Evolutionary conservation across 352 stramenopile genomes (phyloP).

Genomic region (Globisporangium sylvaticum): DNA sequence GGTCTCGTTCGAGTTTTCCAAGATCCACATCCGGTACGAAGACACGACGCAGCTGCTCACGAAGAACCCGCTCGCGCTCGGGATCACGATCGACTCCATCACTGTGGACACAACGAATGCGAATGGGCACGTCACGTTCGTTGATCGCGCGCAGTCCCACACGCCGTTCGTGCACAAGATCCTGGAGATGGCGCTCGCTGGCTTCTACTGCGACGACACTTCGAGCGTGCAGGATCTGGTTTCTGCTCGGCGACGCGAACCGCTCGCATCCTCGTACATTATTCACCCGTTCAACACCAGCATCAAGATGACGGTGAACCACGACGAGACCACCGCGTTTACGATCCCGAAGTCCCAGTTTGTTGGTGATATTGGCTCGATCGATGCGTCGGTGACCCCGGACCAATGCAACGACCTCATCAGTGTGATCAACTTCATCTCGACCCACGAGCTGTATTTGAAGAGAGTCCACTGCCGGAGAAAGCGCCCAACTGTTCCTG

Average conservation of each 20-base stretch:
- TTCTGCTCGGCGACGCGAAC: slow-evolving; percentile 20
- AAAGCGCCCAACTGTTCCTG: slow-evolving; percentile 46
- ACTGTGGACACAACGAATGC: slow-evolving; percentile 70
- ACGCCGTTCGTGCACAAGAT: slow-evolving; percentile 81
- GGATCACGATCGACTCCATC: slow-evolving; percentile 76
- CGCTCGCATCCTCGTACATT: slow-evolving; percentile 39
- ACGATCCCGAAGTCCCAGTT: slow-evolving; percentile 74
- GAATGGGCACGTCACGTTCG: slow-evolving; percentile 73
- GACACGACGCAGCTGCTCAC: slow-evolving; percentile 63
- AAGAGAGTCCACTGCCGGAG: slow-evolving; percentile 76
- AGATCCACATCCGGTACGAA: slow-evolving; percentile 83
- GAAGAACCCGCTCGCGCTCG: slow-evolving; percentile 55
- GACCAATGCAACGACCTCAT: slow-evolving; percentile 78
- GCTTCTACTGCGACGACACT: slow-evolving; percentile 65
- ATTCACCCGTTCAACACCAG: slow-evolving; percentile 71
- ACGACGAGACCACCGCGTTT: slow-evolving; percentile 59
- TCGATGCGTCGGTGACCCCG: slow-evolving; percentile 58
- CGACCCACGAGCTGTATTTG: slow-evolving; percentile 75
- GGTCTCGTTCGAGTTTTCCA: slow-evolving; percentile 74
- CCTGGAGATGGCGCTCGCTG: slow-evolving; percentile 51
- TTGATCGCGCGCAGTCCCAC: slow-evolving; percentile 70
- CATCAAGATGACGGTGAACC: slow-evolving; percentile 76
- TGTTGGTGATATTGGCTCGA: slow-evolving; percentile 61
- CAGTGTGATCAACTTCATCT: slow-evolving; percentile 74
- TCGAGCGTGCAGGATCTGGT: slow-evolving; percentile 24